Evolutionary conservation across 73 alveolate genomes (phyloP).

Genomic region (Blepharisma japonicum): DNA sequence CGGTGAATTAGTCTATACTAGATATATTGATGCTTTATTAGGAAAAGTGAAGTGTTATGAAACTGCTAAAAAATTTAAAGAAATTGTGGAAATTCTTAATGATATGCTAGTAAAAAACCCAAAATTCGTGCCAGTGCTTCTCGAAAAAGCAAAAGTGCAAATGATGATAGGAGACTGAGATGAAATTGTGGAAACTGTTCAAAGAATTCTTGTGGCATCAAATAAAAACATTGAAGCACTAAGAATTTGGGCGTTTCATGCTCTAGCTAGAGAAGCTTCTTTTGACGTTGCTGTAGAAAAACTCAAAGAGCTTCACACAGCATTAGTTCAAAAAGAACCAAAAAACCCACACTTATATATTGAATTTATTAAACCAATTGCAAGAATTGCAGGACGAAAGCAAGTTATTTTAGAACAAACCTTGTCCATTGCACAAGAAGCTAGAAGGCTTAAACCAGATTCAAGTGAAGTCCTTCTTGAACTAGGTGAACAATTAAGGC

Average conservation of each 20-base stretch:
- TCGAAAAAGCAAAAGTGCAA: conserved; percentile 76
- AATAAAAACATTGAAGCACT: conserved; percentile 73
- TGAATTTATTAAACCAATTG: conserved; percentile 73
- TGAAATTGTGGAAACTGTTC: conserved; percentile 67
- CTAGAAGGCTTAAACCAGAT: conserved; percentile 73
- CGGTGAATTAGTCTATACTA: conserved; percentile 19
- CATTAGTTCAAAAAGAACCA: conserved; percentile 77
- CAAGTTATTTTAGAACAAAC: conserved; percentile 66
- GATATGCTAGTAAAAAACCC: conserved; percentile 66
- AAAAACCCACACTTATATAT: conserved; percentile 83
- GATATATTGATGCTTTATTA: conserved; percentile 50
- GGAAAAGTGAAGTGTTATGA: conserved; percentile 55
- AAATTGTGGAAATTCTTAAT: conserved; percentile 71
- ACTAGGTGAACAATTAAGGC: conserved; percentile 72
- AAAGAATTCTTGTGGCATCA: conserved; percentile 67
- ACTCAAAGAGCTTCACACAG: conserved; percentile 77
- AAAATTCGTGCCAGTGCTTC: conserved; percentile 68
- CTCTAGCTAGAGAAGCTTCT: conserved; percentile 90
- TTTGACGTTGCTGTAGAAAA: conserved; percentile 83
- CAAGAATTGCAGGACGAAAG: conserved; percentile 89
- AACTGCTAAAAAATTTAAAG: conserved; percentile 63
- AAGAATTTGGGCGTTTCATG: conserved; percentile 69
- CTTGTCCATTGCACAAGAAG: conserved; percentile 69
- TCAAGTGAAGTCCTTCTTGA: conserved; percentile 77
- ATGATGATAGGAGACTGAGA: conserved; percentile 88